Evolutionary conservation across 345 rosid genomes (phyloP).

Genomic region (Erucastrum elatum): DNA sequence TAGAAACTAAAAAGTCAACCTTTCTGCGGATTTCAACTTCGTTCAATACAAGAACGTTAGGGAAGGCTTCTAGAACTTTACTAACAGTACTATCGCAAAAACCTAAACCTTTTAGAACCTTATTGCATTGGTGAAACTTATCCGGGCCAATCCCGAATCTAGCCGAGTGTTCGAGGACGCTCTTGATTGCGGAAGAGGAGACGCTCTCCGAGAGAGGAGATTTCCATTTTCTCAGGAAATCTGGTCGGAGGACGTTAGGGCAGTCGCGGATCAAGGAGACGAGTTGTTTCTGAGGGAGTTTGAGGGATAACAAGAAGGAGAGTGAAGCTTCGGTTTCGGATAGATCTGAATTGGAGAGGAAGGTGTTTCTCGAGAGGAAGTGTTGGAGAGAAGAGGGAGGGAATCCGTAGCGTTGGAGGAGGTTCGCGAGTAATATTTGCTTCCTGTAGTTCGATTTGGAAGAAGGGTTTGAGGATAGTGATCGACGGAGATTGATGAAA

Average conservation of each 20-base stretch:
- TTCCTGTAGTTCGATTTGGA: conserved; percentile 46
- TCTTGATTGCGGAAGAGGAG: conserved; percentile 47
- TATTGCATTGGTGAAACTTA: conserved; percentile 38
- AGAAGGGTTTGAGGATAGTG: conserved; percentile 27
- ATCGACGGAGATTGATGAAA: conserved; percentile 25
- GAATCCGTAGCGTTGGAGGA: conserved; percentile 70
- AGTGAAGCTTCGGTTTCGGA: conserved; percentile 57
- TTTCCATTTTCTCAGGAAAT: conserved; percentile 67
- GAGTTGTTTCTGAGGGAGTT: conserved; percentile 52
- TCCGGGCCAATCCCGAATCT: conserved; percentile 54
- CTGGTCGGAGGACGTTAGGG: conserved; percentile 61
- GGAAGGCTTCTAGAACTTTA: conserved; percentile 57
- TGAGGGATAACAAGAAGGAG: conserved; percentile 51
- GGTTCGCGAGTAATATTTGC: conserved; percentile 55
- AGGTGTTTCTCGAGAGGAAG: conserved; percentile 48
- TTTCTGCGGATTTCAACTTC: conserved; percentile 46
- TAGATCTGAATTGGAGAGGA: conserved; percentile 47
- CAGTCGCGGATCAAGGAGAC: conserved; percentile 58
- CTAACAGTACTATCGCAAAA: conserved; percentile 50
- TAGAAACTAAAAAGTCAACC: conserved; percentile 53
- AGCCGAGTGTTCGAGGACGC: conserved; percentile 53
- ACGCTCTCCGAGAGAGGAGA: conserved; percentile 31
- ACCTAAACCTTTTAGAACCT: conserved; percentile 60
- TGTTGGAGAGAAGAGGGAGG: conserved; percentile 53
- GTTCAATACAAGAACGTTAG: conserved; percentile 47